phyloP scores from a whole-genome alignment of 495 filamentous ascomycete genomes.

The Lasiosphaeria hispida region DNA sequence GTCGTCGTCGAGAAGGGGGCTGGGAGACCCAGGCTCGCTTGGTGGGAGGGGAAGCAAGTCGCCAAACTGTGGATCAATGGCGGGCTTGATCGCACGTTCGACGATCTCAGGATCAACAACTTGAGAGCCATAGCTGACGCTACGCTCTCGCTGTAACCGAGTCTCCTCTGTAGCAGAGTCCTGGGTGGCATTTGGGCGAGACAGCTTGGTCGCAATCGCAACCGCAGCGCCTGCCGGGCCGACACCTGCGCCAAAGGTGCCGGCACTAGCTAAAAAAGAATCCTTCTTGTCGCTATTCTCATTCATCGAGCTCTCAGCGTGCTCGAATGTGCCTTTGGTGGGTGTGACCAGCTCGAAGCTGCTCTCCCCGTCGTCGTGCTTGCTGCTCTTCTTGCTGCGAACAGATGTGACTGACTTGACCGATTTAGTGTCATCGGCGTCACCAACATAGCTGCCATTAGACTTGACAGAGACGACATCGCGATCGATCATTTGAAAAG shows the following conservation, averaged over 20 bases:
- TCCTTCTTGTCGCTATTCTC: slow-evolving; percentile 37
- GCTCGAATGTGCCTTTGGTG: slow-evolving; percentile 29
- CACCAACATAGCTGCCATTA: slow-evolving; percentile 26
- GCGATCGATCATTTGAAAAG: slow-evolving; percentile 30
- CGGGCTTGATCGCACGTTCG: slow-evolving; percentile 49
- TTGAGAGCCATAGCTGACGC: slow-evolving; percentile 35
- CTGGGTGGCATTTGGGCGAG: slow-evolving; percentile 43
- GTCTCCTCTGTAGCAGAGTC: slow-evolving; percentile 22
- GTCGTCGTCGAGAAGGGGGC: slow-evolving; percentile 26
- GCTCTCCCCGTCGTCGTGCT: slow-evolving; percentile 10
- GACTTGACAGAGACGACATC: slow-evolving; percentile 41
- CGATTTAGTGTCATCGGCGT: slow-evolving; percentile 41
- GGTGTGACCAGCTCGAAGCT: slow-evolving; percentile 20
- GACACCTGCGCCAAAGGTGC: slow-evolving; percentile 60
- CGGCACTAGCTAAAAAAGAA: slow-evolving; percentile 65
- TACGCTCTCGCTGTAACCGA: slow-evolving; percentile 21
- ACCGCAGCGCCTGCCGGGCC: slow-evolving; percentile 46
- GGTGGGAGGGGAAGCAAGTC: slow-evolving; percentile 56
- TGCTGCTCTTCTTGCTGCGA: slow-evolving; percentile 30
- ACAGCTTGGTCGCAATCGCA: slow-evolving; percentile 41
- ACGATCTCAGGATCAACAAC: slow-evolving; percentile 52
- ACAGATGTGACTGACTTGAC: slow-evolving; percentile 33
- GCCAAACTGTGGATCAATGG: slow-evolving; percentile 56
- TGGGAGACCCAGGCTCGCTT: slow-evolving; percentile 47
- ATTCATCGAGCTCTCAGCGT: slow-evolving; percentile 18